These are phyloP conservation scores for Auricularia sp. DNA, from an alignment of 768 basidiomycete species.

Conservation along the genomic window DNA sequence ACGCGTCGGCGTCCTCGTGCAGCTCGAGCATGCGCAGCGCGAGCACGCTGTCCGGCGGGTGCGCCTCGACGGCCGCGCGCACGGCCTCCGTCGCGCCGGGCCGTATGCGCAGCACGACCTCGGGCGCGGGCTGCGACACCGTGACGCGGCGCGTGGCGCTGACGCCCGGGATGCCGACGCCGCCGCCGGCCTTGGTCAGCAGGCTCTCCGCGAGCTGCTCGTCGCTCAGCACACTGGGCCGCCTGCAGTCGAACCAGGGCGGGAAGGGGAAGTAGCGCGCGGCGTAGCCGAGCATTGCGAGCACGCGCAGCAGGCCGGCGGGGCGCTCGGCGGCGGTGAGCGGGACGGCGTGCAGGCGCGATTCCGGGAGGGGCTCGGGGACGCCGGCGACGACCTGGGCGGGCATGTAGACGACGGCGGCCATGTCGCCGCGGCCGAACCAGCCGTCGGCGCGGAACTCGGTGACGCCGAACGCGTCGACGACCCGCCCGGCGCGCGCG, in stretches of 20 bases:
- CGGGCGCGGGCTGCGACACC: background rate
- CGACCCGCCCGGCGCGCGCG: background rate
- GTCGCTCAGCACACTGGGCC: background rate
- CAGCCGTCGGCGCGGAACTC: background rate
- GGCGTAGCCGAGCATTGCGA: background rate
- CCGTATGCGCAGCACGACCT: background rate
- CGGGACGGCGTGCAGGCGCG: background rate
- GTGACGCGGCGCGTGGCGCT: background rate
- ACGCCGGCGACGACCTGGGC: background rate
- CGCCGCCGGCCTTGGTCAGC: background rate
- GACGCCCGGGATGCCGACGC: background rate
- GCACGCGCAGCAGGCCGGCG: background rate
- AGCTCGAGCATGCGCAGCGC: background rate
- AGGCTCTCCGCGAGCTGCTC: background rate
- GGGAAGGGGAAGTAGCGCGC: slow-evolving; percentile 1
- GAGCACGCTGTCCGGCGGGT: background rate
- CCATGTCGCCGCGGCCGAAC: background rate
- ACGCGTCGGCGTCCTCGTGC: slow-evolving; percentile 2
- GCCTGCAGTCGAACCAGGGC: background rate
- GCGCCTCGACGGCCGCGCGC: background rate
- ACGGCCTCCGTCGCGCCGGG: background rate
- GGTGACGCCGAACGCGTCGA: background rate
- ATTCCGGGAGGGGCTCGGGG: background rate
- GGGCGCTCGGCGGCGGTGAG: background rate
- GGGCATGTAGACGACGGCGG: background rate